Conservation (phyloP, 1,139 yeast genomes). For the Komagataea norvegica region DNA sequence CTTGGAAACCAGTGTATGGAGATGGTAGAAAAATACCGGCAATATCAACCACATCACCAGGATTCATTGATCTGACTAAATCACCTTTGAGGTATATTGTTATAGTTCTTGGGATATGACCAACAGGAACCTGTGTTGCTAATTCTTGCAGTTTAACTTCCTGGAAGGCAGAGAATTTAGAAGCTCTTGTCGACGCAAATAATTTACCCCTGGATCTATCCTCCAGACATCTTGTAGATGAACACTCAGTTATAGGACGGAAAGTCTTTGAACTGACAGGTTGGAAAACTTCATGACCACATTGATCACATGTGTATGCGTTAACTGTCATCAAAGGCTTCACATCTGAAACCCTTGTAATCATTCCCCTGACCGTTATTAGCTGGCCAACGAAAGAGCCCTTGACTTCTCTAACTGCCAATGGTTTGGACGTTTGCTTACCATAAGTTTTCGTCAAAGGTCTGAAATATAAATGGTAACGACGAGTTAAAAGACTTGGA, state of each 20-base stretch:
- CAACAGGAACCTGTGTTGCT: constrained; percentile 95
- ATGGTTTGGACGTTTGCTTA: constrained; percentile 42
- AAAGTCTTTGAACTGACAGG: constrained; percentile 84
- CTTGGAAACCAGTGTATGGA: constrained; percentile 94
- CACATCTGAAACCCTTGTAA: constrained; percentile 93
- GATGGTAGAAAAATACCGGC: constrained; percentile 90
- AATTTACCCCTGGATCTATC: constrained; percentile 86
- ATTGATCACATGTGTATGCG: constrained; percentile 95
- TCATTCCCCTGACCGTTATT: constrained; percentile 89
- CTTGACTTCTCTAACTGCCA: constrained; percentile 86
- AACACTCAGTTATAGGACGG: constrained; percentile 82
- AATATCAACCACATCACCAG: constrained; percentile 93
- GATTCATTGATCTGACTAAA: constrained; percentile 78
- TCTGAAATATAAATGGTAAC: constrained; percentile 81
- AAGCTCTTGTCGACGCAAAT: constrained; percentile 91
- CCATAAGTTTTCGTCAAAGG: constrained; percentile 48
- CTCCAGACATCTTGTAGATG: constrained; percentile 70
- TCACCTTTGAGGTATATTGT: constrained; percentile 86
- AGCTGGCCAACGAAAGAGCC: constrained; percentile 81
- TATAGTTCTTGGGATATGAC: constrained; percentile 90
- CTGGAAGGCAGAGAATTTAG: constrained; percentile 91
- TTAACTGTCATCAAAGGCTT: constrained; percentile 88
- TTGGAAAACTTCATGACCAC: constrained; percentile 96
- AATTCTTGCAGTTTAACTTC: constrained; percentile 93
- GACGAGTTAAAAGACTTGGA: constrained; percentile 81